Base-by-base conservation (phyloP, 2,329 filamentous ascomycete genomes). In the Aspergillus brasiliensis region DNA sequence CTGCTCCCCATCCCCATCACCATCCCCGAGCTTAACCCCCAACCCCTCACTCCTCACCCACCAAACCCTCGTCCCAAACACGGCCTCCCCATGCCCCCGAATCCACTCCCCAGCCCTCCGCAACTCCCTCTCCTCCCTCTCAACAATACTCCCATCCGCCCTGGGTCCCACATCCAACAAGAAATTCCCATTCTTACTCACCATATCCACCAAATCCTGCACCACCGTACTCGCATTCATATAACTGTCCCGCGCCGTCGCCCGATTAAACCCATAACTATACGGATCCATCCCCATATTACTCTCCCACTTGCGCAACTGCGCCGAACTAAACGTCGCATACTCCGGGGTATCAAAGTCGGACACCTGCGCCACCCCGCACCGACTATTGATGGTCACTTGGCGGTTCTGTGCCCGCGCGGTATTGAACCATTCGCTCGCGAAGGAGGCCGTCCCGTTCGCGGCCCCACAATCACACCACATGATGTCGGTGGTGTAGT, bases 331-430 rank as follows among this genome's bases (percentile, higher is more conserved):
- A 67, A 82, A 85, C 7, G 76, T 77, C 27, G 76, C 74, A 67
- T 87, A 88, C 68, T 87, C 85, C 0, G 85, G 85, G 1, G 84
- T 87, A 68, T 87, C 84, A 64, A 86, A 87, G 72, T 87, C 84
- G 23, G 51, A 37, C 15, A 42, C n/a, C 11, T 80, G 79, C 0
- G 81, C 75, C 0, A 84, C 71, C 3, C 85, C 85, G 69, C 85
- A 88, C 7, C 85, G 81, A 48, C 78, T 78, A 72, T 88, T 86
- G 66, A 86, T 82, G 1, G 80, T 72, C 1, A 86, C 83, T 65
- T 86, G 80, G 0, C 80, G 76, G 46, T 78, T 76, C 19, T 79
- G 38, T 3, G 60, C 17, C 0, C 73, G 74, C 5, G 72, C 73
- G n/a, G 57, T 57, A 61, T 82, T 82, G 70, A 77, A 82, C 73